Conservation (phyloP, 305 asterid species). For the Ilex paraguariensis region DNA sequence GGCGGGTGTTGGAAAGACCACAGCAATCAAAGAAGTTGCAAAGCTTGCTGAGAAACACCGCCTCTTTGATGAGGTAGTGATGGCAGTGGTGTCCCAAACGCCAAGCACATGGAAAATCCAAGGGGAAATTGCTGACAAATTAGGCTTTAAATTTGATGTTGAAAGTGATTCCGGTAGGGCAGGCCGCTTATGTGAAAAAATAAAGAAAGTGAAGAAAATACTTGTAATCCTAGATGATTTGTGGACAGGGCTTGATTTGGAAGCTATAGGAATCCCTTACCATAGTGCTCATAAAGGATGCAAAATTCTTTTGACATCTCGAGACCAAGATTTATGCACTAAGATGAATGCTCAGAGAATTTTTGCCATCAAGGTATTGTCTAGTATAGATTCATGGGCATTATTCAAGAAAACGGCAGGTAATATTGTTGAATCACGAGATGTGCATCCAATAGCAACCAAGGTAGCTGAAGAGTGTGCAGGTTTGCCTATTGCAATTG, state of each 20-base stretch:
- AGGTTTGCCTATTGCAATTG: not conserved
- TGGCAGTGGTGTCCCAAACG: constrained; percentile 11
- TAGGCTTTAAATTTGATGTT: not conserved
- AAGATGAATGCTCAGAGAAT: too few species aligned
- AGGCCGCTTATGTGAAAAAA: constrained; percentile 5
- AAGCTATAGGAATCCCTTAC: constrained; percentile 6
- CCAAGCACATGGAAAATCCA: constrained; percentile 6
- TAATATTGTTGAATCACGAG: too few species aligned
- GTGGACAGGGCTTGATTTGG: constrained; percentile 7
- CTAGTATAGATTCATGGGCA: too few species aligned
- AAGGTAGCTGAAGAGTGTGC: not conserved
- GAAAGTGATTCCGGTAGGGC: constrained; percentile 12
- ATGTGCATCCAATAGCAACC: not conserved
- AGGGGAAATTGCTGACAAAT: not conserved
- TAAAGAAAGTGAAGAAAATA: not conserved
- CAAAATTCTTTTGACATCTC: constrained; percentile 4
- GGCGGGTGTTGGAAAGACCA: constrained; percentile 12
- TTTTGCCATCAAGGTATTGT: too few species aligned
- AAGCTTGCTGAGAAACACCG: constrained; percentile 1
- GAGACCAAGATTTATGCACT: constrained; percentile 1
- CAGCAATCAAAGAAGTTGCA: constrained; percentile 8
- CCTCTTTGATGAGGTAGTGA: constrained; percentile 7
- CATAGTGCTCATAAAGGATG: not conserved
- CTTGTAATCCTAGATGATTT: constrained; percentile 15
- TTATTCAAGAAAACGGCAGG: too few species aligned